Percentiles rank a stretch among this genome's conserved stretches.
These are phyloP conservation scores for Solanum pennellii DNA, from an alignment of 257 asterid species.

Conservation along the genomic window DNA sequence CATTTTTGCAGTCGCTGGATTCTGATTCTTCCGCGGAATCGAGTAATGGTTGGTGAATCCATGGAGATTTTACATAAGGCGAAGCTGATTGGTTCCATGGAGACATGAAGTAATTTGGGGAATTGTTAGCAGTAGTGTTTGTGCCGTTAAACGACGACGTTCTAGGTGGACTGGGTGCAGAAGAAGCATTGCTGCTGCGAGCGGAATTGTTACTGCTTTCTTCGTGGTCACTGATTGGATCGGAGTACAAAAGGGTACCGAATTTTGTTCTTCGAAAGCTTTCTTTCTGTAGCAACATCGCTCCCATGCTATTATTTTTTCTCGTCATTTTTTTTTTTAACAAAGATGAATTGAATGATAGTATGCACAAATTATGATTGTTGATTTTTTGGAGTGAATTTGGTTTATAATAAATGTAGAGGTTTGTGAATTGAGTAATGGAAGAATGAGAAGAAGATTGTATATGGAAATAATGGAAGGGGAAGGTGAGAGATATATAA, in stretches of 20 bases:
- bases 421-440: not conserved
- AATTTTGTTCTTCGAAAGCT: constrained; percentile 29
- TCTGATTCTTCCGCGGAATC: constrained; percentile 1
- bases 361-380: not conserved
- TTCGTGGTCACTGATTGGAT: constrained; percentile 10
- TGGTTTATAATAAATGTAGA: not conserved
- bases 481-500: constrained; percentile 5
- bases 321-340: constrained; percentile 19
- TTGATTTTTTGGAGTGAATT: not conserved
- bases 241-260: constrained; percentile 30
- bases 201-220: constrained; percentile 8
- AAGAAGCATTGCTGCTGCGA: constrained; percentile 31
- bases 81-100: constrained; percentile 75
- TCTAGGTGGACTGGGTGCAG: constrained; percentile 1
- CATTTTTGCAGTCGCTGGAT: not conserved
- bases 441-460: not conserved
- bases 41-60: constrained; percentile 37
- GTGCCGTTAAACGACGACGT: not conserved
- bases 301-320: not conserved
- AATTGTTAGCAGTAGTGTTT: not conserved
- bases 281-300: constrained; percentile 14
- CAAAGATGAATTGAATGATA: not conserved
- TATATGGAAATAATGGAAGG: not conserved
- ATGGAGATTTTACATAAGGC: constrained; percentile 66
- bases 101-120: constrained; percentile 47